These are phyloP conservation scores for Coprinopsis marcescibilis DNA, from an alignment of 768 basidiomycete species.

Conservation along the genomic window DNA sequence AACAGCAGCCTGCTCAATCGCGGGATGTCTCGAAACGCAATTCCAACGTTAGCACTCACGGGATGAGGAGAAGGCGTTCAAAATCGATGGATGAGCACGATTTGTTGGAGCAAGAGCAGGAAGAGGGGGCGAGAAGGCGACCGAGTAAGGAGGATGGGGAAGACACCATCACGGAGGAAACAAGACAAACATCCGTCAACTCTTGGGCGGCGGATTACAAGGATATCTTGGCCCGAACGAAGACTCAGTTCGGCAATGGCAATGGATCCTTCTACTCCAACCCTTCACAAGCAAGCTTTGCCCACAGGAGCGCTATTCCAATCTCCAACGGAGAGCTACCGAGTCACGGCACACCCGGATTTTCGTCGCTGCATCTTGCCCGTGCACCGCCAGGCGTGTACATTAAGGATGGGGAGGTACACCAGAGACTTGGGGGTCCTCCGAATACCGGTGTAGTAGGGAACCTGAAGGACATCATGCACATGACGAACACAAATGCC, in stretches of 20 bases:
- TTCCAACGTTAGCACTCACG: too few relatives aligned
- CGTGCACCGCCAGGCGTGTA: conserved; percentile 11
- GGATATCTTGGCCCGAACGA: conserved; percentile 4
- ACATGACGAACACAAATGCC: conserved; percentile 16
- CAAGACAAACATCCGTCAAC: conserved; percentile 4
- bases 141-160: background rate
- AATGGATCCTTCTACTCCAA: background rate
- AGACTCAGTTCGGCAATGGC: background rate
- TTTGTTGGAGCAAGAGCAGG: too few relatives aligned
- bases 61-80: too few relatives aligned
- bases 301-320: conserved; percentile 8
- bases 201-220: conserved; percentile 11
- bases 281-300: conserved; percentile 3
- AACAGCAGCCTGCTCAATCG: too few relatives aligned
- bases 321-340: conserved; percentile 13
- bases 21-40: too few relatives aligned
- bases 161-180: background rate
- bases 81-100: too few relatives aligned
- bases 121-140: too few relatives aligned
- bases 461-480: background rate
- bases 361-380: conserved; percentile 9
- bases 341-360: conserved; percentile 14
- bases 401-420: background rate
- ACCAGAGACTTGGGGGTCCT: background rate
- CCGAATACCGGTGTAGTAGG: background rate